phyloP scores from a whole-genome alignment of 495 filamentous ascomycete species.

The Xylaria acuta region DNA sequence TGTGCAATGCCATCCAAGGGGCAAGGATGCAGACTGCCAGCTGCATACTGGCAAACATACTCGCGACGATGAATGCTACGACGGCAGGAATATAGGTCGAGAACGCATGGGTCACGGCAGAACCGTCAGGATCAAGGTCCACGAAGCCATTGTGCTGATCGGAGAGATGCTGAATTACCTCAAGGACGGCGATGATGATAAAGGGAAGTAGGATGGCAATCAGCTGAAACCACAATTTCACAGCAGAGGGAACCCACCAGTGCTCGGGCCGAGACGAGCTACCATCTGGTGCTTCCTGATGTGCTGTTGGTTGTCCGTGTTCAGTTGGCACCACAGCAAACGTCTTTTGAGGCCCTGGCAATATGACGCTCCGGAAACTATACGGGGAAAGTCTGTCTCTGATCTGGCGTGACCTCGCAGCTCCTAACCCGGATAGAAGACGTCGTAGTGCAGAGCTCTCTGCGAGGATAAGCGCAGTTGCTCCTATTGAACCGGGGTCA shows the following conservation, averaged over 20 bases:
- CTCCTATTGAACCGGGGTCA: conserved; percentile 23
- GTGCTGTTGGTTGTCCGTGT: background rate
- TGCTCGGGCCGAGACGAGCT: background rate
- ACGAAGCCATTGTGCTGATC: conserved; percentile 25
- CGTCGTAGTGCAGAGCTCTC: conserved; percentile 17
- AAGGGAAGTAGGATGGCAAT: conserved; percentile 20
- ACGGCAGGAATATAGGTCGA: conserved; percentile 29
- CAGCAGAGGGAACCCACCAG: conserved; percentile 24
- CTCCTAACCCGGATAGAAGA: conserved; percentile 14
- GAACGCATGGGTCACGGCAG: conserved; percentile 12
- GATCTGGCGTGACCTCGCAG: conserved; percentile 9
- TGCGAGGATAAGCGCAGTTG: conserved; percentile 26
- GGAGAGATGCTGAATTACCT: conserved; percentile 27
- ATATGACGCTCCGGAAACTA: conserved; percentile 13
- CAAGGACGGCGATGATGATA: conserved; percentile 20
- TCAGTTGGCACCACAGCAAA: conserved; percentile 21
- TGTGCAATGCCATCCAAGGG: conserved; percentile 25
- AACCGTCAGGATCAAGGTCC: background rate
- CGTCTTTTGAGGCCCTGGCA: background rate
- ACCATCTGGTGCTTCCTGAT: background rate
- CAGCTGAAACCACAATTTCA: conserved; percentile 20
- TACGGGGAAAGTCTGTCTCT: conserved; percentile 9
- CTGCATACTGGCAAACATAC: conserved; percentile 23
- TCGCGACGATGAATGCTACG: conserved; percentile 20
- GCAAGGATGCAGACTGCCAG: conserved; percentile 21